A percentile compares a stretch with the other conserved stretches of the same genome.
These are phyloP conservation scores for Pholiota adiposa DNA, from an alignment of 1,284 basidiomycete genomes.

Conservation along the genomic window DNA sequence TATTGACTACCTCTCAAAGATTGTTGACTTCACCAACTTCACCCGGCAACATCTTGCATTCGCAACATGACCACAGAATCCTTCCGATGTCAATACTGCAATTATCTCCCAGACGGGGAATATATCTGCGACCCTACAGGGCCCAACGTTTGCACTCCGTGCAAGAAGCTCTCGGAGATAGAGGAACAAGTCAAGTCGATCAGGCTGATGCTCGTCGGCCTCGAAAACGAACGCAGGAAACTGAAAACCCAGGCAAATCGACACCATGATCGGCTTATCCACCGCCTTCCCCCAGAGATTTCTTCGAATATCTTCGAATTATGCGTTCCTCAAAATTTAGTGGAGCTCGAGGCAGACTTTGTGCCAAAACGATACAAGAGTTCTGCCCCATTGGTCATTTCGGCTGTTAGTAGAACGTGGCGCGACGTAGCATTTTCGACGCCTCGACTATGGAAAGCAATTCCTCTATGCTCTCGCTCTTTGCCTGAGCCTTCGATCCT, in stretches of 20 bases:
- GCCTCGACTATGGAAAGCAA: neutral
- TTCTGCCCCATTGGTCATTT: no score
- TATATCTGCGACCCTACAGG: neutral
- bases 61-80: no score
- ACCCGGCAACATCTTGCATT: no score
- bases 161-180: neutral
- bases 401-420: no score
- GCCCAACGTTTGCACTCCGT: neutral
- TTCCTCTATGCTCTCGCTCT: no score
- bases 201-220: neutral
- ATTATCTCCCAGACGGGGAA: neutral
- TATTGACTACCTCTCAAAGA: no score
- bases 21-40: no score
- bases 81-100: neutral
- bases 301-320: neutral
- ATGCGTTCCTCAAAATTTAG: neutral
- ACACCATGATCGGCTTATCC: neutral
- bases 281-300: neutral
- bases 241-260: neutral
- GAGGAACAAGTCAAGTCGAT: neutral
- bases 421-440: no score
- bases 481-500: no score
- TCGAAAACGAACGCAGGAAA: neutral
- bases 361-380: no score
- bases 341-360: no score